phyloP scores from a whole-genome alignment of 2,329 filamentous ascomycete species.

The Plenodomus lindquistii region DNA sequence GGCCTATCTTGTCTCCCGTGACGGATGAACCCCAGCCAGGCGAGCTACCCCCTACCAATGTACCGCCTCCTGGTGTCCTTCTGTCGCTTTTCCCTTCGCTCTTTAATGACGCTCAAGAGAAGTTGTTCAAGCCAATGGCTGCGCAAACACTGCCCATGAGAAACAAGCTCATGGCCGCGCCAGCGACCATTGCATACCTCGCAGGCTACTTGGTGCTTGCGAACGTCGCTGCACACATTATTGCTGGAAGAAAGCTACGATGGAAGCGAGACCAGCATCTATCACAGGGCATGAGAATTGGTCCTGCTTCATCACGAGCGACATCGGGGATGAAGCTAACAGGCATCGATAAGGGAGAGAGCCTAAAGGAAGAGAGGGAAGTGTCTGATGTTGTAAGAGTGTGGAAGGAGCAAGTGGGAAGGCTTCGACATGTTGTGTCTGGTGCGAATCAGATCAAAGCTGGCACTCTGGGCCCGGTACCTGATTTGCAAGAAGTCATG shows the following conservation, averaged over 20 bases:
- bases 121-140: slow-evolving; percentile 68
- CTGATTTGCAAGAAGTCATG: slow-evolving; percentile 73
- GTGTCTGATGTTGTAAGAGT: slow-evolving; percentile 73
- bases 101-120: slow-evolving; percentile 66
- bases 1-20: slow-evolving; percentile 26
- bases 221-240: slow-evolving; percentile 73
- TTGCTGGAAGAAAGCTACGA: slow-evolving; percentile 80
- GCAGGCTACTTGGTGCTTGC: slow-evolving; percentile 65
- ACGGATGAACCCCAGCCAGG: slow-evolving; percentile 27
- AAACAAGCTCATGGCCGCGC: slow-evolving; percentile 66
- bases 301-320: slow-evolving; percentile 68
- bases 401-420: slow-evolving; percentile 77
- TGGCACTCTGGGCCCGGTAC: slow-evolving; percentile 56
- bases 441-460: slow-evolving; percentile 59
- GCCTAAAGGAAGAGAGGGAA: slow-evolving; percentile 82
- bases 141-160: slow-evolving; percentile 62
- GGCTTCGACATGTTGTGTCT: slow-evolving; percentile 72
- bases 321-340: slow-evolving; percentile 87
- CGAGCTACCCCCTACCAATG: slow-evolving; percentile 72
- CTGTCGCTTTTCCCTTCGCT: slow-evolving; percentile 75
- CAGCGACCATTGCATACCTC: slow-evolving; percentile 66
- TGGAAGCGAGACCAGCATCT: slow-evolving; percentile 91
- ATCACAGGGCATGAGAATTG: slow-evolving; percentile 85
- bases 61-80: slow-evolving; percentile 84
- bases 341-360: slow-evolving; percentile 80